Evolutionary conservation across 2,329 filamentous ascomycete species (phyloP).

Genomic region (Tolypocladium pustulatum): DNA sequence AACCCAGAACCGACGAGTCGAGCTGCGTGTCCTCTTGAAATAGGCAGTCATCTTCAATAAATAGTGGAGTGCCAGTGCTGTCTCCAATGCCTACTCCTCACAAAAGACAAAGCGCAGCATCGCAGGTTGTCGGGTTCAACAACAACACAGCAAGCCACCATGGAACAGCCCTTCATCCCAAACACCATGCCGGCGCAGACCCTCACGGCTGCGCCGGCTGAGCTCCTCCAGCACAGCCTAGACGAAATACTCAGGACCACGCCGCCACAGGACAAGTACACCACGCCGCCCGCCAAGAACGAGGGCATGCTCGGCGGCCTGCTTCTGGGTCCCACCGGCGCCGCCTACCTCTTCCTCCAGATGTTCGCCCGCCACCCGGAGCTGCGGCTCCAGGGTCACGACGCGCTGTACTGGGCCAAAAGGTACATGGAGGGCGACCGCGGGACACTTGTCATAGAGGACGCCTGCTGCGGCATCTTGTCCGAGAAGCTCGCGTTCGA

Average conservation of each 20-base stretch:
- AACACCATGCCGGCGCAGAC: constrained; percentile 17
- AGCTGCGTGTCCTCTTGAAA: neutral
- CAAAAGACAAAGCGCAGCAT: neutral
- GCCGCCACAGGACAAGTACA: constrained; percentile 25
- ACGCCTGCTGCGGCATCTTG: constrained; percentile 36
- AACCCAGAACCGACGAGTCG: neutral
- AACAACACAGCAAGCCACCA: constrained; percentile 1
- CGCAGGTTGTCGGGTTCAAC: too few species aligned
- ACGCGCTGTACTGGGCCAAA: constrained; percentile 33
- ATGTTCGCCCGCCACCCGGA: constrained; percentile 33
- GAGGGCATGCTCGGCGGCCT: constrained; percentile 31
- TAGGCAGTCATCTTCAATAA: neutral
- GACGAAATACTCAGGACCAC: constrained; percentile 23
- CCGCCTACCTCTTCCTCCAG: constrained; percentile 44
- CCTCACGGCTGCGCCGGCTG: constrained; percentile 14
- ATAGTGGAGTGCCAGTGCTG: neutral
- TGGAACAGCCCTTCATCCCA: constrained; percentile 21
- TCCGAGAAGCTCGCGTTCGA: constrained; percentile 36
- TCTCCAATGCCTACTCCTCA: neutral
- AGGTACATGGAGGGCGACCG: constrained; percentile 33
- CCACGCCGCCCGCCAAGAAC: constrained; percentile 1
- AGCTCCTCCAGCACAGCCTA: constrained; percentile 22
- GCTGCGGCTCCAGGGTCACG: constrained; percentile 29
- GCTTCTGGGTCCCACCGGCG: constrained; percentile 41
- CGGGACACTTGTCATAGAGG: constrained; percentile 22